phyloP scores from a whole-genome alignment of 345 rosid species.

The Pistacia vera region DNA sequence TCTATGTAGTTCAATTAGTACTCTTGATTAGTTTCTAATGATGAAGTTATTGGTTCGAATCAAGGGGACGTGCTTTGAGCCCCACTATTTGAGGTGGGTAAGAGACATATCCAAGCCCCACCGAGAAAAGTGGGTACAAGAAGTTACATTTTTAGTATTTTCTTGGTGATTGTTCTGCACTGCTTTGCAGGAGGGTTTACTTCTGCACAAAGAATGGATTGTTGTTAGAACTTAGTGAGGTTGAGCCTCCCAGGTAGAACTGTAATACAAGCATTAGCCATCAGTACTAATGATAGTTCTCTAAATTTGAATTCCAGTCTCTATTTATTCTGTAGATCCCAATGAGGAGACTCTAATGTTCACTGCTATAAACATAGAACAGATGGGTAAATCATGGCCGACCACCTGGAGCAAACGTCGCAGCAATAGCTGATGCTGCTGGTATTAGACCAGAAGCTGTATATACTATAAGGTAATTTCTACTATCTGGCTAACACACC shows the following conservation, averaged over 20 bases:
- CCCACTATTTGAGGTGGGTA: too few relatives aligned
- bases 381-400: constrained; percentile 71
- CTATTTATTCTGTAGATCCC: constrained; percentile 25
- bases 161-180: constrained; percentile 14
- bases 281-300: constrained; percentile 12
- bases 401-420: constrained; percentile 69
- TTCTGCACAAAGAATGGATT: constrained; percentile 62
- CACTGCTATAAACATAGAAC: constrained; percentile 37
- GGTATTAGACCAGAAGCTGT: constrained; percentile 49
- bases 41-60: too few relatives aligned
- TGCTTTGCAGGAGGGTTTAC: constrained; percentile 49
- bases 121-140: too few relatives aligned
- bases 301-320: constrained; percentile 20
- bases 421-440: constrained; percentile 56
- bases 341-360: constrained; percentile 31
- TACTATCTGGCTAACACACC: too few relatives aligned
- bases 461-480: constrained; percentile 56
- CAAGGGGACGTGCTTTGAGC: too few relatives aligned
- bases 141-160: neutral
- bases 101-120: too few relatives aligned
- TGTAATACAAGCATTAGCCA: constrained; percentile 8
- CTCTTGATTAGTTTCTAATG: too few relatives aligned
- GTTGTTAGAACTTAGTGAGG: constrained; percentile 54
- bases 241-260: constrained; percentile 59
- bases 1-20: too few relatives aligned